Evolutionary conservation across 1,284 basidiomycete genomes (phyloP).

Genomic region (Malassezia japonica): DNA sequence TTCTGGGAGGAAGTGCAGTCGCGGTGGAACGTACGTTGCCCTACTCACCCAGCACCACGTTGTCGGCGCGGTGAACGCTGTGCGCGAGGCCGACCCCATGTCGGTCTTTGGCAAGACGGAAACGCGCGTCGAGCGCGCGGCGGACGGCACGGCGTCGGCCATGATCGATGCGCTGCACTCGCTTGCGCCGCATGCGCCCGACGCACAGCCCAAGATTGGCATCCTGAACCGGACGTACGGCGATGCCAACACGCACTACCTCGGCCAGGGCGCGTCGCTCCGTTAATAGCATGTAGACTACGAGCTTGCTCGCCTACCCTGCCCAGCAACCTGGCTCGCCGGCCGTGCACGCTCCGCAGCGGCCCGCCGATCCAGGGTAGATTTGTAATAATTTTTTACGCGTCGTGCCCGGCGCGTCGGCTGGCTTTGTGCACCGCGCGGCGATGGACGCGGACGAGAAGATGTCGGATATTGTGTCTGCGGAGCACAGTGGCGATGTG

Average conservation of each 20-base stretch:
- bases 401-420: constrained; percentile 5
- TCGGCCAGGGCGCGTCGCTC: constrained; percentile 16
- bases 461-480: constrained; percentile 36
- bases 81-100: not conserved
- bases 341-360: no score
- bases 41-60: constrained; percentile 8
- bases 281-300: no score
- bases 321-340: no score
- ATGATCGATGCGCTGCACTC: constrained; percentile 9
- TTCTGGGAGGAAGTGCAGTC: constrained; percentile 16
- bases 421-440: not conserved
- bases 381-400: constrained; percentile 15
- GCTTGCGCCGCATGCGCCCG: constrained; percentile 14
- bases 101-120: not conserved
- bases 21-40: constrained; percentile 15
- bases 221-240: constrained; percentile 13
- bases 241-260: constrained; percentile 15
- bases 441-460: constrained; percentile 33
- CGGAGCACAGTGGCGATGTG: constrained; percentile 24
- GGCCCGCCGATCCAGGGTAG: not conserved
- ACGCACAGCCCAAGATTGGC: constrained; percentile 14
- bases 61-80: not conserved
- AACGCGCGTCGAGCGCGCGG: not conserved
- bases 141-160: not conserved
- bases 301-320: no score